Base-by-base conservation (phyloP, 2,329 filamentous ascomycete genomes). In the Fusarium sp. region DNA sequence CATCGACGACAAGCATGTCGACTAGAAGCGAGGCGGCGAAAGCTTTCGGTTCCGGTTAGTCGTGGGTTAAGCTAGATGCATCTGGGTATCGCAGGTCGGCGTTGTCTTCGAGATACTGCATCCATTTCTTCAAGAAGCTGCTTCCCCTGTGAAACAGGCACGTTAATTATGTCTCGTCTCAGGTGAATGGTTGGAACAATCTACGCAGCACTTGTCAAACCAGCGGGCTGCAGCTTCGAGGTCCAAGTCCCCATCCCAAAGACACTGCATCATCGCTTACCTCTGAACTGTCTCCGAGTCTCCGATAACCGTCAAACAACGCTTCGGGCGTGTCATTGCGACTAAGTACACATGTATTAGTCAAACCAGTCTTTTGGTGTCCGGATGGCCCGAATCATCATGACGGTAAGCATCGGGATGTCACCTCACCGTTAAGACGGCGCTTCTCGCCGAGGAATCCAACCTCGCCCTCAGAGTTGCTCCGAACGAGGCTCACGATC, bases 371-470 rank as follows among this genome's bases (percentile, higher is more conserved):
- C 53, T 57, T 45, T 55, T 60, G 20, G 50, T 57, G 57, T 63
- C 47, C 36, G 65, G 48, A 42, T 38, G 31, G 10, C 54, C 55
- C 47, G 20, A 59, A 51, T 31, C 54, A 58, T 36, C 54, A 58
- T 36, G 56, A 47, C 47, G 56, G 50, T 51, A 30, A 39, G 56
- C 57, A 58, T 36, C 51, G 48, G 56, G 36, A 66, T 65, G 41
- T 62, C 61, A 57, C 83, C 90, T 83, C 86, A 97, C 94, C 95
- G 80, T 99, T 99, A 73, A 99, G 84, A 70, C 96, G 89, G 72
- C 96, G 89, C 86, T 95, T 97, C 83, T 99, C 96, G 20, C 91
- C 94, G 41, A 99, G 84, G 79, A 99, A 99, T 15, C 96, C 96
- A 20, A 98, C 95, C 80, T 98, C 95, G 56, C 91, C 90, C 54